phyloP scores from a whole-genome alignment of 345 rosid species.

The Moricandia arvensis region DNA sequence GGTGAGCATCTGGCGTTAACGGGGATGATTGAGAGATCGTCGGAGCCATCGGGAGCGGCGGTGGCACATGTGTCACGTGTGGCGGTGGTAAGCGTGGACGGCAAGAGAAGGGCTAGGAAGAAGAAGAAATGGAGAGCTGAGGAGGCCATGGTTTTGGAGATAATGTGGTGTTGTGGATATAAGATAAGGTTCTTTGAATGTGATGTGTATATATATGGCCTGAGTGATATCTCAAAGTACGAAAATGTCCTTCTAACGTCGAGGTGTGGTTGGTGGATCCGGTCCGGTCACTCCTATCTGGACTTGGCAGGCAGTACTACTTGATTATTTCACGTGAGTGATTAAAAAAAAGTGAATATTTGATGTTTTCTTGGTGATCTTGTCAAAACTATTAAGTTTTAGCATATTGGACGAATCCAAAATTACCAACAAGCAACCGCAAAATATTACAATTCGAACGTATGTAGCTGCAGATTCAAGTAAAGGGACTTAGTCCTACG shows the following conservation, averaged over 20 bases:
- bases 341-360: neutral
- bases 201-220: conserved; percentile 10
- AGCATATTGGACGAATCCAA: neutral
- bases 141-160: conserved; percentile 46
- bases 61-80: conserved; percentile 51
- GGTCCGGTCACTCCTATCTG: conserved; percentile 4
- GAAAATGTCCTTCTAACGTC: neutral
- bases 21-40: conserved; percentile 65
- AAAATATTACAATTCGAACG: too few species aligned
- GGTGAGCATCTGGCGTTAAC: conserved; percentile 82
- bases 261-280: conserved; percentile 7
- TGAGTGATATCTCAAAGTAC: neutral
- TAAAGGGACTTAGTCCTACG: too few species aligned
- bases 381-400: neutral
- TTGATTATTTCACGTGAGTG: conserved; percentile 1
- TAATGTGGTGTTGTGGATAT: conserved; percentile 30
- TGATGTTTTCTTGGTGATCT: neutral
- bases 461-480: too few species aligned
- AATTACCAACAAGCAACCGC: too few species aligned
- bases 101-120: conserved; percentile 36
- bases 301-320: neutral
- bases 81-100: conserved; percentile 29
- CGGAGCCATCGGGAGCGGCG: conserved; percentile 34
- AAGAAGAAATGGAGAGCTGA: conserved; percentile 28
- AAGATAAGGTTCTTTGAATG: conserved; percentile 13